Evolutionary conservation across 305 asterid species (phyloP).

Genomic region (Stenogyne calaminthoides): DNA sequence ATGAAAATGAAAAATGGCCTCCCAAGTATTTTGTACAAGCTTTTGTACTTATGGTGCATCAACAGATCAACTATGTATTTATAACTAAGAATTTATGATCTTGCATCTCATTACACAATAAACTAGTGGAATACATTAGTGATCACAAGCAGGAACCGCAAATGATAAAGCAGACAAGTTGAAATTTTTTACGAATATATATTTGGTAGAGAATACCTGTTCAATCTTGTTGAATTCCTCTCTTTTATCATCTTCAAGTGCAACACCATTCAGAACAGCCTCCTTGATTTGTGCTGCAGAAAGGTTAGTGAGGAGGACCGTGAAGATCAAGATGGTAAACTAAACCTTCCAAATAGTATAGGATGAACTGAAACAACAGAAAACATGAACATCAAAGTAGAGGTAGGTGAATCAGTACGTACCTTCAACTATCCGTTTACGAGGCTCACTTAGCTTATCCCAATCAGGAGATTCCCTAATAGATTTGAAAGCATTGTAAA

Average conservation of each 20-base stretch:
- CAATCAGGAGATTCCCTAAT: constrained; percentile 80
- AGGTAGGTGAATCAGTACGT: constrained; percentile 19
- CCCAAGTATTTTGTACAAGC: background rate
- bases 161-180: background rate
- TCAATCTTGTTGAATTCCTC: constrained; percentile 86
- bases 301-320: constrained; percentile 21
- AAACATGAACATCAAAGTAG: constrained; percentile 2
- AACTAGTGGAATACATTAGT: background rate
- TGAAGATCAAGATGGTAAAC: constrained; percentile 25
- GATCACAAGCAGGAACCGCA: background rate
- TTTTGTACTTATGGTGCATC: background rate
- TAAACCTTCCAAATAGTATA: constrained; percentile 1
- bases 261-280: constrained; percentile 87
- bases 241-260: constrained; percentile 89
- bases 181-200: background rate
- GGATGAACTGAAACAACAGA: background rate
- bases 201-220: constrained; percentile 56
- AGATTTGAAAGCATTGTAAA: constrained; percentile 83
- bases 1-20: background rate
- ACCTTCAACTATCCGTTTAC: constrained; percentile 93
- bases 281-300: constrained; percentile 84
- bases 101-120: background rate
- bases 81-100: background rate
- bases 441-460: constrained; percentile 78
- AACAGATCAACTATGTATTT: background rate